Percentiles rank a stretch among this genome's conserved stretches.
These are phyloP conservation scores for Corchorus capsularis DNA, from an alignment of 345 rosid species.

Conservation along the genomic window DNA sequence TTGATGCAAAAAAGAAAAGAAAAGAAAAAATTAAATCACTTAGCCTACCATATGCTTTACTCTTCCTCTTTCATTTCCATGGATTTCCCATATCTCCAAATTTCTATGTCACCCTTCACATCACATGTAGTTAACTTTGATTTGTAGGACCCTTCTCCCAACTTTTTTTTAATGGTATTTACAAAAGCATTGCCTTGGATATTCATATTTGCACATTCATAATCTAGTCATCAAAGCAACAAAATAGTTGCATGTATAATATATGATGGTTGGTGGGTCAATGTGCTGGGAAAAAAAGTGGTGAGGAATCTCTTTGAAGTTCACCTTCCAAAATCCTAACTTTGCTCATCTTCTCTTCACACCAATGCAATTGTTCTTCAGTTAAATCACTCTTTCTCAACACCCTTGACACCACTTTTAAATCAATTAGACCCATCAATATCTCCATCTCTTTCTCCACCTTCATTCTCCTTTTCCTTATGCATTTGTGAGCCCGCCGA, in stretches of 20 bases:
- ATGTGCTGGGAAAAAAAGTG: slow-evolving; percentile 95
- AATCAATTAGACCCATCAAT: slow-evolving; percentile 85
- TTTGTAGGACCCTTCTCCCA: slow-evolving; percentile 37
- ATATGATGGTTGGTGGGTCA: slow-evolving; percentile 29
- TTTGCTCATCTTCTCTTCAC: slow-evolving; percentile 97
- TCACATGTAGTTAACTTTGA: slow-evolving; percentile 44
- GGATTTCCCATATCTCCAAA: slow-evolving; percentile 27
- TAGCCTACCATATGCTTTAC: slow-evolving; percentile 21
- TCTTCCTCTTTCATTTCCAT: slow-evolving; percentile 30
- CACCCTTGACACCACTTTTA: slow-evolving; percentile 90
- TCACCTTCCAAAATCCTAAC: slow-evolving; percentile 68
- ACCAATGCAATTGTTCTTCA: slow-evolving; percentile 90
- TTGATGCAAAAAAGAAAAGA: no score
- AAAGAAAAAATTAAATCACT: slow-evolving; percentile 6
- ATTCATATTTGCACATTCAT: slow-evolving; percentile 39
- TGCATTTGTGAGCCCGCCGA: slow-evolving; percentile 63
- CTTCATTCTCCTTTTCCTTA: slow-evolving; percentile 62
- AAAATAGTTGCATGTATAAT: slow-evolving; percentile 22
- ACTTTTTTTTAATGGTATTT: slow-evolving; percentile 14
- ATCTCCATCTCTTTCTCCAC: slow-evolving; percentile 87
- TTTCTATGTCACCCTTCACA: slow-evolving; percentile 37
- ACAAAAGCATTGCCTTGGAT: slow-evolving; percentile 40
- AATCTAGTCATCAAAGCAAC: slow-evolving; percentile 46
- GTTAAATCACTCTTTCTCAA: slow-evolving; percentile 69
- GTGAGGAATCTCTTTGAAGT: slow-evolving; percentile 84